phyloP scores from a whole-genome alignment of 2,329 filamentous ascomycete species.

The Ophiostoma montium region DNA sequence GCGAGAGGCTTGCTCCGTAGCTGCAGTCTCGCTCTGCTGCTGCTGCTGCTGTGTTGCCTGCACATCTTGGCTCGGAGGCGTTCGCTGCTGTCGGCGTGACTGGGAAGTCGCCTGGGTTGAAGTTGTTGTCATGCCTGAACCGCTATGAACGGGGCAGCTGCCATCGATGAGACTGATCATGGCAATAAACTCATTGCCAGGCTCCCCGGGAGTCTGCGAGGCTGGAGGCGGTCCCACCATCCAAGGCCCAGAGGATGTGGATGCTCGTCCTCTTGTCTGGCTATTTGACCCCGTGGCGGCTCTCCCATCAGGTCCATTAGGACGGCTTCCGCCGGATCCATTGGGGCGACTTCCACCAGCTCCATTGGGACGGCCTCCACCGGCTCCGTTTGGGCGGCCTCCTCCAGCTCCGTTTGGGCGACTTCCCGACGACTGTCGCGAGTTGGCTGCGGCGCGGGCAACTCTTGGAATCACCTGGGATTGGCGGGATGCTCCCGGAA shows the following conservation, averaged over 20 bases:
- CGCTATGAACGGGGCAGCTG: slow-evolving; percentile 4
- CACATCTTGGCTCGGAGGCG: not conserved
- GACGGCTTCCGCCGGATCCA: not conserved
- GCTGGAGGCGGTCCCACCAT: not conserved
- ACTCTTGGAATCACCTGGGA: not conserved
- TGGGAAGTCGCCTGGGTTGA: not conserved
- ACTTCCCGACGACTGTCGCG: not conserved
- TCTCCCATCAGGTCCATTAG: no score
- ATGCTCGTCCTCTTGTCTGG: not conserved
- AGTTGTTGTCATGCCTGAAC: not conserved
- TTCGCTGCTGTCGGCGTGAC: not conserved
- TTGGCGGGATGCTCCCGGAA: not conserved
- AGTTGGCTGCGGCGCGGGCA: not conserved
- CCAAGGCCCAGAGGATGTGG: not conserved
- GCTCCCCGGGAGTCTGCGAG: not conserved
- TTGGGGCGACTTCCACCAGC: not conserved
- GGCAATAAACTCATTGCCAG: slow-evolving; percentile 10
- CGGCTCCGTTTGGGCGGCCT: not conserved
- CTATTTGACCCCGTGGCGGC: not conserved
- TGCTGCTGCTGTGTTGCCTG: not conserved
- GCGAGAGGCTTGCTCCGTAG: not conserved
- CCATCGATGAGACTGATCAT: slow-evolving; percentile 8
- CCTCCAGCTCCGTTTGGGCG: not conserved
- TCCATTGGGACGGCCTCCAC: not conserved
- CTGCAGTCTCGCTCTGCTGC: not conserved